phyloP scores from a whole-genome alignment of 305 asterid genomes.

The Rubia peregrina region DNA sequence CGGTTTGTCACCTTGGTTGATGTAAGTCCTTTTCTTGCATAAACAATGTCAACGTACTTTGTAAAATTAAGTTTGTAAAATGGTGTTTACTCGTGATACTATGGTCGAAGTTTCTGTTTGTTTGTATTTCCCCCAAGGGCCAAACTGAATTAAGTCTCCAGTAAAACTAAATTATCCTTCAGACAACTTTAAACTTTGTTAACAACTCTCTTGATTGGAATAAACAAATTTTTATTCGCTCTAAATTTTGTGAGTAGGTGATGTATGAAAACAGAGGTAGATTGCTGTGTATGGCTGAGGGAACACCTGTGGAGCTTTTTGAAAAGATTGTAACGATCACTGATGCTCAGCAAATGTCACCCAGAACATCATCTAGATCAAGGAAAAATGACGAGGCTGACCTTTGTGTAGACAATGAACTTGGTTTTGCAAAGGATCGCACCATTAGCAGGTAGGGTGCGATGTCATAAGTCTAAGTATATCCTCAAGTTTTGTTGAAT shows the following conservation, averaged over 20 bases:
- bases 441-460: constrained; percentile 72
- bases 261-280: constrained; percentile 75
- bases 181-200: background rate
- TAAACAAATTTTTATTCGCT: constrained; percentile 3
- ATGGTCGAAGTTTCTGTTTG: background rate
- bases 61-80: background rate
- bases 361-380: constrained; percentile 90
- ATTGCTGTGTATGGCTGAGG: constrained; percentile 73
- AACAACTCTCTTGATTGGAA: background rate
- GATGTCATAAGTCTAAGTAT: background rate
- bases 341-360: constrained; percentile 66
- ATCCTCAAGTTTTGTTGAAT: background rate
- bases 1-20: constrained; percentile 97
- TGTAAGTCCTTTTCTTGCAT: constrained; percentile 44
- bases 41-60: constrained; percentile 7
- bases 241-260: constrained; percentile 36
- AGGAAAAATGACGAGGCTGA: constrained; percentile 64
- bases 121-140: background rate
- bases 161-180: background rate
- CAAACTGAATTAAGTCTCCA: background rate
- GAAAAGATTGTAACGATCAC: constrained; percentile 56
- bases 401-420: constrained; percentile 85
- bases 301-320: constrained; percentile 56
- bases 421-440: constrained; percentile 94
- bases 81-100: background rate